Percentiles rank a stretch among this genome's conserved stretches.
These are phyloP conservation scores for Macrocybe gigantea DNA, from an alignment of 768 basidiomycete genomes.

Conservation along the genomic window DNA sequence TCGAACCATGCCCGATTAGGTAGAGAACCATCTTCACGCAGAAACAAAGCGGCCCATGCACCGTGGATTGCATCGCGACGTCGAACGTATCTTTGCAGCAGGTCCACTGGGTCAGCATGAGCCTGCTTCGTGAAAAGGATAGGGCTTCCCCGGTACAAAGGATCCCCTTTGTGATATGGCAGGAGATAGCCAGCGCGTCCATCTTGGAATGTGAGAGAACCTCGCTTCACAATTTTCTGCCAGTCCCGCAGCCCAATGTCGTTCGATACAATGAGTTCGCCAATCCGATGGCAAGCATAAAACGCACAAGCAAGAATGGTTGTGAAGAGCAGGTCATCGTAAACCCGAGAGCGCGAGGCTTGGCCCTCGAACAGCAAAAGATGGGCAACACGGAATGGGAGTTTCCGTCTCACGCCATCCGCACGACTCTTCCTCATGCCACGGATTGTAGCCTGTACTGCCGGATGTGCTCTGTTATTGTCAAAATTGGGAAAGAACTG, in stretches of 20 bases:
- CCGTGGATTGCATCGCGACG: slow-evolving; percentile 2
- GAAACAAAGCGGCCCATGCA: slow-evolving; percentile 8
- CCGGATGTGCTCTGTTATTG: no score
- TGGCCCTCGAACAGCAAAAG: slow-evolving; percentile 8
- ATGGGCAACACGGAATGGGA: no score
- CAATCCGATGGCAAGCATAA: slow-evolving; percentile 17
- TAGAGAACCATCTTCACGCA: background rate
- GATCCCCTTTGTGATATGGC: no score
- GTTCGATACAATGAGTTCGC: slow-evolving; percentile 21
- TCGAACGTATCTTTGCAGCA: background rate
- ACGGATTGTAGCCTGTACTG: no score
- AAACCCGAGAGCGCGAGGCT: slow-evolving; percentile 12
- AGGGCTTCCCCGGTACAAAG: no score
- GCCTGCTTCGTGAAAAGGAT: slow-evolving; percentile 17
- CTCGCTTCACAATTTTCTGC: background rate
- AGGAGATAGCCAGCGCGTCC: slow-evolving; percentile 2
- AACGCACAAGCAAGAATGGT: slow-evolving; percentile 19
- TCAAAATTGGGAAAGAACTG: no score
- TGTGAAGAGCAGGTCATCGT: slow-evolving; percentile 22
- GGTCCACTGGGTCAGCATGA: slow-evolving; percentile 1
- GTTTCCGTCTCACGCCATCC: no score
- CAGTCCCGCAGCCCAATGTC: slow-evolving; percentile 3
- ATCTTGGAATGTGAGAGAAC: background rate
- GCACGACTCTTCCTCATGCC: no score
- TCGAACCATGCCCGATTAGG: slow-evolving; percentile 15